These are phyloP conservation scores for Haplosporangium sp. DNA, from an alignment of 371 early-diverging fungal genomes.

Conservation along the genomic window DNA sequence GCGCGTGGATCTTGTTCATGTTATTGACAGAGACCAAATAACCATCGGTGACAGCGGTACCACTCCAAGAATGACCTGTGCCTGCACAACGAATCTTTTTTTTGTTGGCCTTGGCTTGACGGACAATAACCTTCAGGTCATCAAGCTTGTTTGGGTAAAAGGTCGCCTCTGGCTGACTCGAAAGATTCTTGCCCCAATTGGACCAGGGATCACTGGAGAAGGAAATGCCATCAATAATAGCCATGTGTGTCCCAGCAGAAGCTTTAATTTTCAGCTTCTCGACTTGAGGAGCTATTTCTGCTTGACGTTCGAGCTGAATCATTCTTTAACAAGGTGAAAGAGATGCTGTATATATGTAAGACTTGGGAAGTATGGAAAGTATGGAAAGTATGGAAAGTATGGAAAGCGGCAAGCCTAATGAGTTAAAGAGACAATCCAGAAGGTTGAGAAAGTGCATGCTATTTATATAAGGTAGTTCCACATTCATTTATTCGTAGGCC, in stretches of 20 bases:
- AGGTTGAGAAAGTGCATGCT: background rate
- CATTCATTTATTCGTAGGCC: too few species aligned
- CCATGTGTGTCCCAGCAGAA: constrained; percentile 11
- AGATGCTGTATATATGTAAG: background rate
- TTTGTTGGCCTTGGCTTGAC: constrained; percentile 22
- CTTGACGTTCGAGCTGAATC: background rate
- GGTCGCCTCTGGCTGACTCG: constrained; percentile 21
- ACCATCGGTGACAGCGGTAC: constrained; percentile 11
- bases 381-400: background rate
- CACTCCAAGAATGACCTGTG: constrained; percentile 27
- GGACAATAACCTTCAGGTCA: constrained; percentile 36
- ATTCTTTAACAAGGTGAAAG: background rate
- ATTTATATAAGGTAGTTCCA: background rate
- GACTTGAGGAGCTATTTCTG: background rate
- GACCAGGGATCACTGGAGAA: constrained; percentile 14
- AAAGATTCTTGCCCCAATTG: constrained; percentile 25
- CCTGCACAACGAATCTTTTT: constrained; percentile 38
- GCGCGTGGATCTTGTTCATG: constrained; percentile 37
- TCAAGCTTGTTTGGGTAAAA: constrained; percentile 33
- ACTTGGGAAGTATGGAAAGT: background rate
- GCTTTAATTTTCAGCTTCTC: background rate
- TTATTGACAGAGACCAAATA: constrained; percentile 19
- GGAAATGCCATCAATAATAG: constrained; percentile 26
- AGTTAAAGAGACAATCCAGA: background rate
- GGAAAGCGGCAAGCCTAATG: background rate